Base-by-base conservation (phyloP, 2,329 filamentous ascomycete genomes). In the Penicillium nordicum region DNA sequence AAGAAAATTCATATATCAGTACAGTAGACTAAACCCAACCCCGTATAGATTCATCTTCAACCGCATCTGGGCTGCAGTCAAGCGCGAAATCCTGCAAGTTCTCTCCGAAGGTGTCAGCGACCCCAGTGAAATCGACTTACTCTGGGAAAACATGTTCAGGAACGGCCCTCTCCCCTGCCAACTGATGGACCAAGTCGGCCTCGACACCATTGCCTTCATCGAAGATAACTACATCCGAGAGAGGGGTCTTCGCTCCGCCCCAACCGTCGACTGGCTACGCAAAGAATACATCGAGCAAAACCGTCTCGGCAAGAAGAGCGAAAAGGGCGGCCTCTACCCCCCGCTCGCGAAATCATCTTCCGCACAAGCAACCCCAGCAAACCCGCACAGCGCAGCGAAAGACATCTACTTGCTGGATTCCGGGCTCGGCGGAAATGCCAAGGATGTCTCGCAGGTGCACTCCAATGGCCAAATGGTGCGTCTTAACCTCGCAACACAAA, bases 41-140 rank as follows among this genome's bases (percentile, higher is more conserved):
- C 4, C 8, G 4, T n/a, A 36, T 37, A 69, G 66, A 4, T 79
- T 84, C 64, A 77, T 84, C 36, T 80, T 82, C 63, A 83, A 83
- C 50, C 77, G 81, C 1, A 66, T 84, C 0, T 84, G 81, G 81
- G 82, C 82, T 0, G 80, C 81, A 0, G 72, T 84, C 43, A 83
- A 84, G 68, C 72, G 82, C 3, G 81, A 84, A 59, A 72, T 72
- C 1, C 57, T 84, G 23, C 72, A 65, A 1, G 79, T 84, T 18
- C 63, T 84, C 4, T 71, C 75, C 0, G 80, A 84, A 49, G 80
- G 75, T 0, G 79, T 84, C 1, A 74, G 74, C 3, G 72, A 70
- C 0, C 77, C 82, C 0, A 67, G 74, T 23, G 76, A 81, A 50
- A 77, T 83, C 23, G 81, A 84, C 54, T 57, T 62, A 0, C 60